Conservation (phyloP, 176 grass and related monocot species). For the Tillandsia leiboldiana region DNA sequence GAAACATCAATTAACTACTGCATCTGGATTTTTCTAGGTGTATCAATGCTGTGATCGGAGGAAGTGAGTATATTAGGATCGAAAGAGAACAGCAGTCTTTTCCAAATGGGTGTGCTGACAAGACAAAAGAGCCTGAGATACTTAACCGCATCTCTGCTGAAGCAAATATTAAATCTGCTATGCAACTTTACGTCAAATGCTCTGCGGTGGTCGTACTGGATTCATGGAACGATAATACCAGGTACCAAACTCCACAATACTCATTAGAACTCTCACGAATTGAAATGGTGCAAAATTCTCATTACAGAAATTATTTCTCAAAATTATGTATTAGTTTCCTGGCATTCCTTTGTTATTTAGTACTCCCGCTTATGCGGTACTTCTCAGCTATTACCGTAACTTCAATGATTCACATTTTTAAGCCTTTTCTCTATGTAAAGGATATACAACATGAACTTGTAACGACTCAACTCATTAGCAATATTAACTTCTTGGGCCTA, state of each 20-base stretch:
- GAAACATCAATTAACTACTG: not conserved
- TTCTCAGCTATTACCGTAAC: too few species aligned
- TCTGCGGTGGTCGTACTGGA: slow-evolving; percentile 80
- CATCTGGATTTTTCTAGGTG: slow-evolving; percentile 43
- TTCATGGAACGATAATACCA: slow-evolving; percentile 82
- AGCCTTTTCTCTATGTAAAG: too few species aligned
- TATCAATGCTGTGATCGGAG: slow-evolving; percentile 77
- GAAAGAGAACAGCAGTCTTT: slow-evolving; percentile 72
- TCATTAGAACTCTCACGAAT: not conserved
- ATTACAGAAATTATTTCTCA: not conserved
- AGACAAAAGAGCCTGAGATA: slow-evolving; percentile 58
- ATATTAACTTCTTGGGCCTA: too few species aligned
- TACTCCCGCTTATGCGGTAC: too few species aligned
- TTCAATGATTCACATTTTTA: too few species aligned
- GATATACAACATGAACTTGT: too few species aligned
- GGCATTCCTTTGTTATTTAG: too few species aligned
- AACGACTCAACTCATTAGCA: too few species aligned
- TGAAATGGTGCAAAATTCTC: not conserved
- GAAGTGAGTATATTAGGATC: slow-evolving; percentile 75
- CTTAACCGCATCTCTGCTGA: slow-evolving; percentile 59
- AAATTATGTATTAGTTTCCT: too few species aligned
- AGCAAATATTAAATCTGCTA: slow-evolving; percentile 85
- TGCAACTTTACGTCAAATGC: slow-evolving; percentile 86
- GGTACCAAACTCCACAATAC: slow-evolving; percentile 24
- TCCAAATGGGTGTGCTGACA: slow-evolving; percentile 66